Base-by-base conservation (phyloP, 2,329 filamentous ascomycete genomes). In the Trichoderma arundinaceum region DNA sequence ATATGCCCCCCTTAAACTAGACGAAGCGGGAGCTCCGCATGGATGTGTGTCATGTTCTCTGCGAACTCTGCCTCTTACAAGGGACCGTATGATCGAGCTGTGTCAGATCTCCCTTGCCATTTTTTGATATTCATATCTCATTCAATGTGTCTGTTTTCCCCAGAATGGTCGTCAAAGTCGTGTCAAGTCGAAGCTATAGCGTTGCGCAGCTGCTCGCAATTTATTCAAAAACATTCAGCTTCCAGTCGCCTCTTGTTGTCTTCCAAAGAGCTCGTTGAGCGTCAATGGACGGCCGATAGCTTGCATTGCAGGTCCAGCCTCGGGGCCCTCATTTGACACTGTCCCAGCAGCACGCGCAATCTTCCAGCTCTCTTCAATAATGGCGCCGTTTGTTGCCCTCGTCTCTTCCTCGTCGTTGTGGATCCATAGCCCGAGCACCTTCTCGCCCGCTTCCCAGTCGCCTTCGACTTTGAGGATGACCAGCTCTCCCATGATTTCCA, bases 401-500 rank as follows among this genome's bases (percentile, higher is more conserved):
- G 81, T 83, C 68, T 79, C 77, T 52, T 78, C 78, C 67, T 77
- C 75, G 69, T 83, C 81, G 60, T 82, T 81, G 73, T 86, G 83
- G 66, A 87, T 83, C 81, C 82, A 87, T 6, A 88, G 72, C 2
- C 84, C 85, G 56, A 86, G 71, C 2, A 84, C 80, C 67, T 80
- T 79, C 59, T 79, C 75, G 5, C 71, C 73, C 52, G 72, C 72
- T 17, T 74, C 69, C 71, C 76, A 73, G n/a, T 72, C 71, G 41
- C 74, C 76, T 39, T 78, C 76, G 9, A 79, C 73, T 41, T 82
- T 76, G 56, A 83, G 75, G 64, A 86, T 84, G 61, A 88, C 76
- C 46, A 88, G 81, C 69, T 86, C 82, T 4, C 78, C 80, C 17
- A 80, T 83, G 28, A 90, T 80, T 76, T 93, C 90, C 46, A 91